Conservation (phyloP, 805 yeast genomes). For the Candida broadrunensis region DNA sequence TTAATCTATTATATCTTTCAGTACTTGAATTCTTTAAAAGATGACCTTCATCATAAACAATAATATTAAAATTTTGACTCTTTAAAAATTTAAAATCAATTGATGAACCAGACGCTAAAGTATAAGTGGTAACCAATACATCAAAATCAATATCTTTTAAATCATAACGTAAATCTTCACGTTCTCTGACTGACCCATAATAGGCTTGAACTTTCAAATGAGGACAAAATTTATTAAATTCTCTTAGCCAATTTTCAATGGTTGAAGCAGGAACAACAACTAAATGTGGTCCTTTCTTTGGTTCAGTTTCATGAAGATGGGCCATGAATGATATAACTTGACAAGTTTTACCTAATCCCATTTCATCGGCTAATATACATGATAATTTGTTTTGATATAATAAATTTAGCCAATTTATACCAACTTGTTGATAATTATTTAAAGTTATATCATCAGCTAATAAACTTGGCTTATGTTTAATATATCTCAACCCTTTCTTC, state of each 20-base stretch:
- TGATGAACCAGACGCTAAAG: conserved; percentile 83
- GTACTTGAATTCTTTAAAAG: conserved; percentile 87
- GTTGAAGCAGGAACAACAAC: conserved; percentile 97
- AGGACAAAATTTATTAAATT: conserved; percentile 88
- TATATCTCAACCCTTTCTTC: conserved; percentile 36
- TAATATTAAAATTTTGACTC: conserved; percentile 72
- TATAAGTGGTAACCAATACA: conserved; percentile 92
- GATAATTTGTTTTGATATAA: conserved; percentile 77
- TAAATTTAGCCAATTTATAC: conserved; percentile 87
- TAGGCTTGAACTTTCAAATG: conserved; percentile 80
- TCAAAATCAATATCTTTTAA: conserved; percentile 63
- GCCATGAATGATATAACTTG: conserved; percentile 94
- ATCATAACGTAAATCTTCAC: conserved; percentile 78
- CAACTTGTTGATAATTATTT: conserved; percentile 94
- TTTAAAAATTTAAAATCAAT: conserved; percentile 77
- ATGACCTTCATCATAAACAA: conserved; percentile 97
- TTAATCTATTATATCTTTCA: conserved; percentile 83
- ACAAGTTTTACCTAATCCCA: conserved; percentile 97
- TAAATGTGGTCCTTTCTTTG: conserved; percentile 71
- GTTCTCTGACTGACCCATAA: conserved; percentile 82
- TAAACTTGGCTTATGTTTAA: conserved; percentile 69
- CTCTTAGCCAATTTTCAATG: conserved; percentile 95
- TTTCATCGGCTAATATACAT: conserved; percentile 96
- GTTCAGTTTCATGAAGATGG: conserved; percentile 66
- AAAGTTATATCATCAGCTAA: conserved; percentile 62